Conservation (phyloP, 2,329 filamentous ascomycete species). For the Dothiorella sarmentorum region DNA sequence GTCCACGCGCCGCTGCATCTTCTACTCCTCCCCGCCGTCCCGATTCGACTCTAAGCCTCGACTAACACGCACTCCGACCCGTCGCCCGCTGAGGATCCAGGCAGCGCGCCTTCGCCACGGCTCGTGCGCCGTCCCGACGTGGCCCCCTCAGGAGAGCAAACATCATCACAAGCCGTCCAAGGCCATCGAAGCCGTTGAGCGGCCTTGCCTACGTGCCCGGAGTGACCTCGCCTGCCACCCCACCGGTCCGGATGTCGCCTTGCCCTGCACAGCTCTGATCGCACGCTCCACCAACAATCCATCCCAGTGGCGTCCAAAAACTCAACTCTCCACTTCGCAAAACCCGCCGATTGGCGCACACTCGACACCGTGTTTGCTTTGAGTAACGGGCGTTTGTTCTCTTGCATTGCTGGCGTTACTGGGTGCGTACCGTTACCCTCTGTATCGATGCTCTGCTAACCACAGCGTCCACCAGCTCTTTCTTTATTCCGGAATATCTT, state of each 20-base stretch:
- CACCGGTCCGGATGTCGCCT: conserved; percentile 21
- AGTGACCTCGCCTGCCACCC: conserved; percentile 8
- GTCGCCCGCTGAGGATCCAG: conserved; percentile 9
- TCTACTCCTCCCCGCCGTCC: conserved; percentile 5
- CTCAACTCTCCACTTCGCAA: neutral
- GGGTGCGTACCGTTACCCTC: conserved; percentile 4
- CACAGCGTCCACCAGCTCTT: conserved; percentile 27
- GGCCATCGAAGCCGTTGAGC: conserved; percentile 12
- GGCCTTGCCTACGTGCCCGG: conserved; percentile 4
- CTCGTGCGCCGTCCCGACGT: conserved; percentile 18
- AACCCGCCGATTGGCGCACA: conserved; percentile 14
- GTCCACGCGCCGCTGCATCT: conserved; percentile 16
- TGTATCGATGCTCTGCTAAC: conserved; percentile 29
- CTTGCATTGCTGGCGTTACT: conserved; percentile 20
- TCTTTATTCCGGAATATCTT: conserved; percentile 20
- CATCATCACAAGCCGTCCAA: conserved; percentile 18
- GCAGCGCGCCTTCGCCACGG: conserved; percentile 18
- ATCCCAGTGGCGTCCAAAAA: conserved; percentile 11
- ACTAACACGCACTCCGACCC: neutral
- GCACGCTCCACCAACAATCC: conserved; percentile 10
- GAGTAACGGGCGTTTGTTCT: conserved; percentile 14
- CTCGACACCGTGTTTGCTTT: conserved; percentile 16
- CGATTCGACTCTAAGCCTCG: neutral
- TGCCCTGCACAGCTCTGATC: conserved; percentile 13
- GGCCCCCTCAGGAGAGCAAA: conserved; percentile 21